Percentiles rank a stretch among this genome's conserved stretches.
Evolutionary conservation across 2,329 filamentous ascomycete genomes (phyloP).

Genomic region (Fusarium austroafricanum): DNA sequence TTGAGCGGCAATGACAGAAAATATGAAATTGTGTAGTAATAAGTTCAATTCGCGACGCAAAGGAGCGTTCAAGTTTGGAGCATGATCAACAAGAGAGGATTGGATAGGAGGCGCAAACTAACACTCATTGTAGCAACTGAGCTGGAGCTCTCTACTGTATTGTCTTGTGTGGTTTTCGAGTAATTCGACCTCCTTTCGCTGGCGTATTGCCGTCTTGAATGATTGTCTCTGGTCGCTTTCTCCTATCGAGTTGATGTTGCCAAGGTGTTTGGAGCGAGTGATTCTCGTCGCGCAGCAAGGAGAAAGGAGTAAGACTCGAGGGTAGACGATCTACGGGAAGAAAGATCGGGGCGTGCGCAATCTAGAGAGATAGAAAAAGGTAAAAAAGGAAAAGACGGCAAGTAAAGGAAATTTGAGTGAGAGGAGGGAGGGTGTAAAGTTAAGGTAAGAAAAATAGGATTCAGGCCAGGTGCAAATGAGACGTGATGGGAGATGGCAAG

Average conservation of each 20-base stretch:
- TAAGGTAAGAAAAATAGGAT: slow-evolving; percentile 23
- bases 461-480: slow-evolving; percentile 22
- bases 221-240: slow-evolving; percentile 19
- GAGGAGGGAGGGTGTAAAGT: slow-evolving; percentile 20
- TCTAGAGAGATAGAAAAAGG: slow-evolving; percentile 1
- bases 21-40: background rate
- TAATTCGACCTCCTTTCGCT: background rate
- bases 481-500: slow-evolving; percentile 25
- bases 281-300: slow-evolving; percentile 47
- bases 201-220: slow-evolving; percentile 1
- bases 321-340: slow-evolving; percentile 14
- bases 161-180: slow-evolving; percentile 4
- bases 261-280: slow-evolving; percentile 13
- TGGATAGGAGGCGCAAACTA: slow-evolving; percentile 42
- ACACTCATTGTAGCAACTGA: slow-evolving; percentile 48
- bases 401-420: slow-evolving; percentile 6
- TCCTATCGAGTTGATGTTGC: slow-evolving; percentile 20
- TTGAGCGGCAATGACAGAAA: background rate
- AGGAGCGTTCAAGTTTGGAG: background rate
- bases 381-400: slow-evolving; percentile 25
- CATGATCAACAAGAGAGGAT: slow-evolving; percentile 22
- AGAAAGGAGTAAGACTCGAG: slow-evolving; percentile 31
- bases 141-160: slow-evolving; percentile 22
- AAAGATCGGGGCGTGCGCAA: slow-evolving; percentile 10
- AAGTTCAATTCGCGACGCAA: slow-evolving; percentile 7